These are phyloP conservation scores for Stipa capillata DNA, from an alignment of 176 grass and related monocot genomes.

Conservation along the genomic window DNA sequence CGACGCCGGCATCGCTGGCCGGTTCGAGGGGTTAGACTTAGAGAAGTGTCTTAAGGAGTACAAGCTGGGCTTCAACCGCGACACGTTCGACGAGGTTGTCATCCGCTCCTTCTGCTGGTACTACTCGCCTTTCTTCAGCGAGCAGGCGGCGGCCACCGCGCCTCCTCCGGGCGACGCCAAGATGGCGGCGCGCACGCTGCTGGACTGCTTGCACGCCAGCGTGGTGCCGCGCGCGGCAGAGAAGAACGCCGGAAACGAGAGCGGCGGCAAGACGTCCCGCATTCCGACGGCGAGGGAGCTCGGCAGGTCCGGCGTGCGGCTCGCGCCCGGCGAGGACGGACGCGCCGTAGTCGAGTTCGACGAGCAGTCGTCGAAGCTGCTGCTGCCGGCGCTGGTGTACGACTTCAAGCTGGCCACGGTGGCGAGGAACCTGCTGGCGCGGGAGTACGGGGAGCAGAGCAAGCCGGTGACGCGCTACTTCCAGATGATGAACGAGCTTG, in stretches of 20 bases:
- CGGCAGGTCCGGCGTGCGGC: slow-evolving; percentile 24
- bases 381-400: slow-evolving; percentile 30
- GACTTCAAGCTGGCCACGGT: slow-evolving; percentile 57
- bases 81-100: neutral
- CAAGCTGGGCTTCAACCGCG: neutral
- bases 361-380: neutral
- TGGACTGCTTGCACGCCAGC: slow-evolving; percentile 22
- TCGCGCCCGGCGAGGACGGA: neutral
- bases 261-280: neutral
- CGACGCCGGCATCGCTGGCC: accelerated
- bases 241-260: neutral
- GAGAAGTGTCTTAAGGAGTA: neutral
- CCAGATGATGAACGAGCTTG: slow-evolving; percentile 59
- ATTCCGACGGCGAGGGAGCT: slow-evolving; percentile 35
- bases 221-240: neutral
- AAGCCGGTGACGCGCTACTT: slow-evolving; percentile 51
- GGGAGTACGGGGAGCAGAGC: slow-evolving; percentile 35
- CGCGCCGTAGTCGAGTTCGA: slow-evolving; percentile 6
- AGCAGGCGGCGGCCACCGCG: neutral
- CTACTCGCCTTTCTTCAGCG: slow-evolving; percentile 40
- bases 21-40: neutral
- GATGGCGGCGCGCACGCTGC: neutral
- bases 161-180: neutral
- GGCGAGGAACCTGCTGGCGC: slow-evolving; percentile 40
- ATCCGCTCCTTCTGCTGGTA: slow-evolving; percentile 43